These are phyloP conservation scores for Pisolithus marmoratus DNA, from an alignment of 768 basidiomycete genomes.

Conservation along the genomic window DNA sequence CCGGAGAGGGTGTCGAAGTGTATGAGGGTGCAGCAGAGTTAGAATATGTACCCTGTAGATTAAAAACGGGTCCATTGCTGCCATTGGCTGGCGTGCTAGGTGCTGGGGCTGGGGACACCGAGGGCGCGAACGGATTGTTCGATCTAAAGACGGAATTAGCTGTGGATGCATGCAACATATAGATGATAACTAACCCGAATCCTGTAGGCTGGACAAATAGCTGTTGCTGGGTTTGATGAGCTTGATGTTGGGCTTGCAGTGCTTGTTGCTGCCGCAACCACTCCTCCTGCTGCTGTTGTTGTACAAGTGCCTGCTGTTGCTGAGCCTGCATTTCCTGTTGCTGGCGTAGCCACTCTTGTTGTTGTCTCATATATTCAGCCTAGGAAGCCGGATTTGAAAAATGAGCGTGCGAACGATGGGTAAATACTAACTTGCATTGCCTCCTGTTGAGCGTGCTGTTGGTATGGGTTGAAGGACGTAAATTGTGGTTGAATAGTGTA, in stretches of 20 bases:
- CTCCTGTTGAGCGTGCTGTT: slow-evolving; percentile 90
- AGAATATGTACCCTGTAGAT: slow-evolving; percentile 64
- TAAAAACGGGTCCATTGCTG: slow-evolving; percentile 50
- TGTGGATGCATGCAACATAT: neutral
- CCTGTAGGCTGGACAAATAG: slow-evolving; percentile 65
- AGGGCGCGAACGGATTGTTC: slow-evolving; percentile 90
- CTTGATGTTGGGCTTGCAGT: slow-evolving; percentile 39
- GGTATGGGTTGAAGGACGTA: slow-evolving; percentile 90
- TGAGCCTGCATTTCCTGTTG: slow-evolving; percentile 47
- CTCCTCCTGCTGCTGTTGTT: slow-evolving; percentile 46
- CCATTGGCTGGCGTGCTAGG: slow-evolving; percentile 30
- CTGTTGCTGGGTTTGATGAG: slow-evolving; percentile 38
- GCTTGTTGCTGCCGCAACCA: slow-evolving; percentile 61
- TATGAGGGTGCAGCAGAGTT: slow-evolving; percentile 32
- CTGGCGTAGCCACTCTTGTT: slow-evolving; percentile 70
- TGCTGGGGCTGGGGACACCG: slow-evolving; percentile 25
- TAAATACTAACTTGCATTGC: slow-evolving; percentile 50
- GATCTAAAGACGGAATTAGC: slow-evolving; percentile 47
- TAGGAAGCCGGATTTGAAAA: slow-evolving; percentile 9
- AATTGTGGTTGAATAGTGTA: slow-evolving; percentile 76
- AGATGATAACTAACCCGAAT: slow-evolving; percentile 50
- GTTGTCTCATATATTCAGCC: slow-evolving; percentile 41
- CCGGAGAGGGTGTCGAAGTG: slow-evolving; percentile 35
- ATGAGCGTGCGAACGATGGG: neutral
- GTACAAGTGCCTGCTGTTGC: slow-evolving; percentile 40